Evolutionary conservation across 169 alveolate genomes (phyloP), one percentile per base, ranked within the genome.

Genomic region (Eimeria falciformis): DNA sequence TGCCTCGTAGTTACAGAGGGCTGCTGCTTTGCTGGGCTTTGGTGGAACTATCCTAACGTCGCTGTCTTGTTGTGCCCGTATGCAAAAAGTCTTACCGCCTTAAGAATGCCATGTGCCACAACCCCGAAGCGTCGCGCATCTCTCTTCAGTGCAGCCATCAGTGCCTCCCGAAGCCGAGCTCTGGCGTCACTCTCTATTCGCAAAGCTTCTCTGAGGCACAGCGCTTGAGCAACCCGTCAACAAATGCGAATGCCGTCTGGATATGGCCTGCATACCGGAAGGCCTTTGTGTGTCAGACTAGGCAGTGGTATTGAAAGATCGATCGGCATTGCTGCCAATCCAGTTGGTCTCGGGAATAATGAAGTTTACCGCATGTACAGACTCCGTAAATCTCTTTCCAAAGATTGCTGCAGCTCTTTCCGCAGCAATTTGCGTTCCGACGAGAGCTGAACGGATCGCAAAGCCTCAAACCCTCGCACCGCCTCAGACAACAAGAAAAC

Each of bases 361-460:
- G n/a, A 46, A 47, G 5, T 68, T 18, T 45, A 81, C 89, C 75
- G 50, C 37, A 81, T 50, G 56, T 50, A 81, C 5, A 55, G 37
- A 33, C 45, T 29, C 11, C 89, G 89, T 3, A 81, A 33, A n/a
- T 50, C 89, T 14, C 40, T 81, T 46, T 81, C 89, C 21, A 81
- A 4, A 27, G 62, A 81, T 11, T 56, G 58, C 58, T 0, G 43
- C n/a, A 81, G 77, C 77, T 81, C 89, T 47, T 81, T 37, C 68
- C 89, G 89, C 77, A 53, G 56, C 17, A 65, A 46, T n/a, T 53
- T 55, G 40, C 89, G 89, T 29, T 81, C 75, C 75, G 65, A 25
- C 5, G 89, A 53, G 37, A 81, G 89, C 89, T 81, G 89, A 12
- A 55, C 21, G 21, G 43, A 55, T 37, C 89, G 37, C 89, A 81